Evolutionary conservation across 257 asterid species (phyloP).

Genomic region (Nicotiana knightiana): DNA sequence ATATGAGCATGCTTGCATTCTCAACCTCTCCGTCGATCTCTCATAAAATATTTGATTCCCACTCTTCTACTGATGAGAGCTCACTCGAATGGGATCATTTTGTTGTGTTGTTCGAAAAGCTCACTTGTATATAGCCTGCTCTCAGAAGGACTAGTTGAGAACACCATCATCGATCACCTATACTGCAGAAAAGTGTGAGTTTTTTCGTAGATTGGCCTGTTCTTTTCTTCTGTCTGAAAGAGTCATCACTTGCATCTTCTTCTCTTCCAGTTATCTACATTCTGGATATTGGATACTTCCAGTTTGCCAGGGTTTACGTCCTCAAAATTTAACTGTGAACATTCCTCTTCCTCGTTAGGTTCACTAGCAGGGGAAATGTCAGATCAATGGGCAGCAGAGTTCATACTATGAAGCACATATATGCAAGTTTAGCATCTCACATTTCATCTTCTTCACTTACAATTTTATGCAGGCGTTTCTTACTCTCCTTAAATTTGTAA

Average conservation of each 20-base stretch:
- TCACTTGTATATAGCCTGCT: not conserved
- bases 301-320: not conserved
- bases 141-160: not conserved
- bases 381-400: not conserved
- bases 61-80: not conserved
- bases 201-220: not conserved
- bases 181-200: too few relatives aligned
- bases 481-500: too few relatives aligned
- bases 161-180: not conserved
- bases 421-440: not conserved
- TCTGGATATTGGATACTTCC: too few relatives aligned
- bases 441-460: not conserved
- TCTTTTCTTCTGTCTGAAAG: not conserved
- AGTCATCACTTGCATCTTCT: not conserved
- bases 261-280: not conserved
- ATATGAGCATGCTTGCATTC: not conserved
- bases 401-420: not conserved
- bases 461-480: not conserved
- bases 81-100: not conserved
- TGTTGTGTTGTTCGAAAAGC: not conserved
- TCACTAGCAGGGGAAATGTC: not conserved
- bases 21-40: not conserved
- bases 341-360: not conserved
- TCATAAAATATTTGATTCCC: not conserved
- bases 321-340: not conserved